phyloP scores from a whole-genome alignment of 2,329 filamentous ascomycete genomes.

The Colletotrichum lindemuthianum region DNA sequence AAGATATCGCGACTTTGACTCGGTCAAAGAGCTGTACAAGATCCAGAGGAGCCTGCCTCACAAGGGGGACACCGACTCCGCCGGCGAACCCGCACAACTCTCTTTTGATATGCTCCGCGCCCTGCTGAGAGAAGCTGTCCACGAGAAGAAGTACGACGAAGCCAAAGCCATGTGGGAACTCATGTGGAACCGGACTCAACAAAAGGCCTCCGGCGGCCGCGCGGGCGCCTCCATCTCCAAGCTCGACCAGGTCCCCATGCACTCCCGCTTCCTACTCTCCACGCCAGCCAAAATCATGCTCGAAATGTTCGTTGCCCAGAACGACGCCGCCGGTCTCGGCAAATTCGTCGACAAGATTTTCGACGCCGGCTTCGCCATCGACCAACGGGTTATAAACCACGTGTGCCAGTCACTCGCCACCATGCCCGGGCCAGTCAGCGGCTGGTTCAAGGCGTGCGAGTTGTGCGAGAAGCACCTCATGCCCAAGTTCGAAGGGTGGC shows the following conservation, averaged over 20 bases:
- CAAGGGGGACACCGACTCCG: no score
- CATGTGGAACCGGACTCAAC: constrained; percentile 63
- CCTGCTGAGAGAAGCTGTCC: constrained; percentile 74
- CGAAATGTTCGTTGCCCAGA: constrained; percentile 51
- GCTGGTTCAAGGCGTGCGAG: constrained; percentile 74
- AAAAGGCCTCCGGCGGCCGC: constrained; percentile 48
- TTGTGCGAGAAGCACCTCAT: constrained; percentile 83
- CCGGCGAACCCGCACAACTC: constrained; percentile 42
- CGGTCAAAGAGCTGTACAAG: constrained; percentile 66
- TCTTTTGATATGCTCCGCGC: constrained; percentile 68
- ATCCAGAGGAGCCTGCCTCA: constrained; percentile 52
- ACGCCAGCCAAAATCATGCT: constrained; percentile 61
- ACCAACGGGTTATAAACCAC: constrained; percentile 83
- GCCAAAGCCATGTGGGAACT: constrained; percentile 75
- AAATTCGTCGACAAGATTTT: constrained; percentile 65
- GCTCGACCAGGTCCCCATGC: no score
- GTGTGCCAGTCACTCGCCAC: constrained; percentile 75
- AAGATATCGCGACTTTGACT: constrained; percentile 56
- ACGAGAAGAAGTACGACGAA: constrained; percentile 65
- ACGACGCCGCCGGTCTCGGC: constrained; percentile 58
- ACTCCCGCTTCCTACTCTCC: constrained; percentile 61
- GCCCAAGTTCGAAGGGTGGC: constrained; percentile 81
- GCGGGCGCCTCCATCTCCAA: no score
- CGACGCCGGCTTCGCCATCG: constrained; percentile 75
- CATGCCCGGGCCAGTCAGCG: constrained; percentile 50